A percentile compares a stretch with the other conserved stretches of the same genome.
Evolutionary conservation across 495 filamentous ascomycete species (phyloP).

Genomic region (Cladorrhinum samala): DNA sequence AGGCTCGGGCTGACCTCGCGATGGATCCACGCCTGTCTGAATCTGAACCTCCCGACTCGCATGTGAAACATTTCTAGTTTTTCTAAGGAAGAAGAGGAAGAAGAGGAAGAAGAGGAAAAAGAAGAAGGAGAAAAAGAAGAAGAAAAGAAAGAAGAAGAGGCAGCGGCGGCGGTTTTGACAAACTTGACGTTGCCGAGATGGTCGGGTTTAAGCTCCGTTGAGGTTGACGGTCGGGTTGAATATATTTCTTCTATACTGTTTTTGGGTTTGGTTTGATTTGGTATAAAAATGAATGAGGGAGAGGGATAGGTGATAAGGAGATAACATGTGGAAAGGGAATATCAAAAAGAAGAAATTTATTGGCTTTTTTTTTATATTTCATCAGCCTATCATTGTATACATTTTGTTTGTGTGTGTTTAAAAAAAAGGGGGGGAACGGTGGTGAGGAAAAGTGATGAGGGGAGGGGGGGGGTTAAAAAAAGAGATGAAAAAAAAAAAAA

Average conservation of each 20-base stretch:
- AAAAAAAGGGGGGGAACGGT: background rate
- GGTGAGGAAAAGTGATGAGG: background rate
- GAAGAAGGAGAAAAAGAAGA: background rate
- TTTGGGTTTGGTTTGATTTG: too few species aligned
- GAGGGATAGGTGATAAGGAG: too few species aligned
- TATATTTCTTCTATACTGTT: too few species aligned
- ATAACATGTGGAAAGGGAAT: too few species aligned
- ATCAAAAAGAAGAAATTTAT: too few species aligned
- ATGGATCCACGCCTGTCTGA: constrained; percentile 23
- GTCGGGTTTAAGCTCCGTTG: too few species aligned
- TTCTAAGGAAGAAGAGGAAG: background rate
- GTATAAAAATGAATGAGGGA: too few species aligned
- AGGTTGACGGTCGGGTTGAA: too few species aligned
- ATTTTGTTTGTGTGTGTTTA: too few species aligned
- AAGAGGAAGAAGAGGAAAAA: background rate
- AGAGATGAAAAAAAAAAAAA: background rate
- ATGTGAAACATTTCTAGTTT: constrained; percentile 24
- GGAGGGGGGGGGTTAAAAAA: background rate
- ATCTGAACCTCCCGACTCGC: constrained; percentile 16
- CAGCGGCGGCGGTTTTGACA: background rate
- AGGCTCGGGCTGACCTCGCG: constrained; percentile 16
- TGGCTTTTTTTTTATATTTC: too few species aligned
- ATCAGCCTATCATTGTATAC: too few species aligned
- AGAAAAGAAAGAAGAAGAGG: background rate
- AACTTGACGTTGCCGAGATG: too few species aligned